phyloP scores from a whole-genome alignment of 2,329 filamentous ascomycete species.

The Geoglossum cookeanum region DNA sequence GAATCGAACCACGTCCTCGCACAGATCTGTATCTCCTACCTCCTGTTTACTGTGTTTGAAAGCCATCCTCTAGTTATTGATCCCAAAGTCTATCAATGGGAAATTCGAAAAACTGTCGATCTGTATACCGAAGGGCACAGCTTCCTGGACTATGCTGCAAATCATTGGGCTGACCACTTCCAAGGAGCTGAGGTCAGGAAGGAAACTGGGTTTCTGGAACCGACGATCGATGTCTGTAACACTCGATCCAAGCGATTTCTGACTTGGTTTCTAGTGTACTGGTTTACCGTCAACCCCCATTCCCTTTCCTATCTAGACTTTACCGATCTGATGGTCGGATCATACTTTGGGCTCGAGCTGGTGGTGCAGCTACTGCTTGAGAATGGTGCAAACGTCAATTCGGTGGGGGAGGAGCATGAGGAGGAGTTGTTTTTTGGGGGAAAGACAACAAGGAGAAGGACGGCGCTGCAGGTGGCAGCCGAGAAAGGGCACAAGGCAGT shows the following conservation, averaged over 20 bases:
- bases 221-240: not conserved
- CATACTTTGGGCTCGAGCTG: conserved; percentile 6
- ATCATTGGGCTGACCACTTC: not conserved
- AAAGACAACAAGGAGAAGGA: too few species aligned
- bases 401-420: too few species aligned
- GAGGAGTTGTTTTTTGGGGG: too few species aligned
- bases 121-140: not conserved
- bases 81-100: not conserved
- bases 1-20: conserved; percentile 8
- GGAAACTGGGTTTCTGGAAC: not conserved
- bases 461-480: too few species aligned
- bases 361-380: conserved; percentile 10
- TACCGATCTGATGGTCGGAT: conserved; percentile 1
- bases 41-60: not conserved
- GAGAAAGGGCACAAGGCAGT: too few species aligned
- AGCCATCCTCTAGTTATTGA: not conserved
- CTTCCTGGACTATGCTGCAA: conserved; percentile 2
- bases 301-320: not conserved
- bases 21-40: not conserved
- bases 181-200: not conserved
- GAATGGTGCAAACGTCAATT: too few species aligned
- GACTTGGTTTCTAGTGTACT: conserved; percentile 7
- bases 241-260: not conserved
- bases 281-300: conserved; percentile 18
- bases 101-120: not conserved